Evolutionary conservation across 768 basidiomycete genomes (phyloP).

Genomic region (Leccinum rimulosum): DNA sequence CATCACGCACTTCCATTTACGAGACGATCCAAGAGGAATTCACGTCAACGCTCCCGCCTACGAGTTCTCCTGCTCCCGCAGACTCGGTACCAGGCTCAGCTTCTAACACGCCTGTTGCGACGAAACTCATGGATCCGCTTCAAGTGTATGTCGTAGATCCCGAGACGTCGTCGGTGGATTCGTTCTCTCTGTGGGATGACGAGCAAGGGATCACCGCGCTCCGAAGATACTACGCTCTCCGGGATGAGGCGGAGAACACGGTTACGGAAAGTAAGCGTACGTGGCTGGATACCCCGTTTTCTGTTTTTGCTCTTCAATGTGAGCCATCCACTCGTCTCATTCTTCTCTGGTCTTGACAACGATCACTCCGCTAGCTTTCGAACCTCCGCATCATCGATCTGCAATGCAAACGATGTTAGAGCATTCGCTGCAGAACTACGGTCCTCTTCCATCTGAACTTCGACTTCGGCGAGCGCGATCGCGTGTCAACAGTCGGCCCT

Average conservation of each 20-base stretch:
- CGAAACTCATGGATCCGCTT: slow-evolving; percentile 26
- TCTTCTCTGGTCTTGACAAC: slow-evolving; percentile 1
- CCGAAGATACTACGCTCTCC: slow-evolving; percentile 65
- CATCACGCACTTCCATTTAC: slow-evolving; percentile 67
- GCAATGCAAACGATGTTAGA: slow-evolving; percentile 74
- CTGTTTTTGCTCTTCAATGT: slow-evolving; percentile 72
- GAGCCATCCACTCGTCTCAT: slow-evolving; percentile 27
- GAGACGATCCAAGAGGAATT: slow-evolving; percentile 80
- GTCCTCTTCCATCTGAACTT: slow-evolving; percentile 71
- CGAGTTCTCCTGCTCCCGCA: slow-evolving; percentile 23
- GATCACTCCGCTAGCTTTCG: slow-evolving; percentile 49
- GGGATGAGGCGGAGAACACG: slow-evolving; percentile 63
- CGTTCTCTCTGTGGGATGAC: slow-evolving; percentile 58
- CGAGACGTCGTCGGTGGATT: slow-evolving; percentile 47
- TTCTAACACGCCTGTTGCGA: slow-evolving; percentile 30
- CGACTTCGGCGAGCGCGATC: slow-evolving; percentile 61
- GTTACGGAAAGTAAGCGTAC: slow-evolving; percentile 62
- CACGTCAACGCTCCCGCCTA: slow-evolving; percentile 31
- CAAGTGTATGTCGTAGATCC: slow-evolving; percentile 57
- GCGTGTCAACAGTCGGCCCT: slow-evolving; percentile 66
- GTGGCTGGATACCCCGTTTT: slow-evolving; percentile 75
- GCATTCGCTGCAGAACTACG: slow-evolving; percentile 68
- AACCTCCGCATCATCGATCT: slow-evolving; percentile 60
- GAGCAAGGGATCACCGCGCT: slow-evolving; percentile 64
- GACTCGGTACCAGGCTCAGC: slow-evolving; percentile 16